Base-by-base conservation (phyloP, 1,284 basidiomycete genomes). In the Pyrrhoderma noxium region DNA sequence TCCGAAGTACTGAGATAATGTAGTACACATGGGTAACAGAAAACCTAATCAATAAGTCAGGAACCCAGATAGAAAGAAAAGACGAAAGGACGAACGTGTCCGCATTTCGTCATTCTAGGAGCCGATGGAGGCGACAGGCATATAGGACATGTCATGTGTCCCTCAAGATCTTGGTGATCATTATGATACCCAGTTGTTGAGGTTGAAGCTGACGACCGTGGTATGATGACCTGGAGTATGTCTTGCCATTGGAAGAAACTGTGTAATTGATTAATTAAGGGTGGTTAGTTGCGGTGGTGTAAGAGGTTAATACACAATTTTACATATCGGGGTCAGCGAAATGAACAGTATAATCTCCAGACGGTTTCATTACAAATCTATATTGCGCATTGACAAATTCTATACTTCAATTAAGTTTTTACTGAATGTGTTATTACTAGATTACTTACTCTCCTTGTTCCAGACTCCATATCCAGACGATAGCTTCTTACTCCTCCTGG, bases 241-340 rank as follows among this genome's bases (percentile, higher is more conserved):
- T 98, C 91, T n/a, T 87, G 80, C 92, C 92, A 96, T 71, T 93
- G 88, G 66, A 96, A 89, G 69, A 85, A 91, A 60, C 90, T 93
- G 60, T 58, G 27, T 55, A 55, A 62, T 47, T 59, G 58, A 54
- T 52, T 46, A 27, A 27, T 23, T 21, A 45, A 35, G 51, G 55
- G 44, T 47, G 7, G 11, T 31, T 31, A 31, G 27, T 31, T 5
- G 11, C 11, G 27, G 5, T 31, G 7, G 11, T 31, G 11, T 56
- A 47, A 49, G 14, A 34, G 49, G 44, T 53, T 47, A 48, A 19
- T 22, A 45, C 51, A 48, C 49, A 54, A 49, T 46, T 72, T 87
- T 64, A 87, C 90, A 94, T 93, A 66, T 95, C 91, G 31, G 91
- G 92, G 67, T 96, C 93, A 45, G 90, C 91, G 64, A 96, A 93